Conservation (phyloP, 2,329 filamentous ascomycete genomes). For the Didymella pinodella region DNA sequence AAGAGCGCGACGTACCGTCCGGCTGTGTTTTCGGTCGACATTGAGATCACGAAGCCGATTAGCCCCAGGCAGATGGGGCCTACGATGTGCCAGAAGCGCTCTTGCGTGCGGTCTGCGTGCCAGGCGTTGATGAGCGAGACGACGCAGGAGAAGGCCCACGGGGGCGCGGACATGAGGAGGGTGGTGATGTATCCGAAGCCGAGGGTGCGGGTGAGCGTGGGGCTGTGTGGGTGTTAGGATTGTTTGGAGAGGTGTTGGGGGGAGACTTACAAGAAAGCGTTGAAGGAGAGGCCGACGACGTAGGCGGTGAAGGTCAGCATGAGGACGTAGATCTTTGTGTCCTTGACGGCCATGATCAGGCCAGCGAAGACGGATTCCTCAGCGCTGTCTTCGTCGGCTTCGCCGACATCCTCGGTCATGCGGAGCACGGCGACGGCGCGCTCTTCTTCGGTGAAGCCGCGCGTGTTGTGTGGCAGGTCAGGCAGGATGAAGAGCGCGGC, state of each 20-base stretch:
- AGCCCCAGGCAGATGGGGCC: slow-evolving; percentile 54
- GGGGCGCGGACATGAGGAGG: slow-evolving; percentile 56
- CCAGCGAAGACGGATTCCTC: slow-evolving; percentile 63
- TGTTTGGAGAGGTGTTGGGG: too few relatives aligned
- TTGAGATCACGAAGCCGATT: slow-evolving; percentile 54
- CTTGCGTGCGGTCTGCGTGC: slow-evolving; percentile 60
- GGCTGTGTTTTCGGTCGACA: slow-evolving; percentile 42
- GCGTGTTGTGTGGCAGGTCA: slow-evolving; percentile 51
- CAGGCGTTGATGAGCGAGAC: slow-evolving; percentile 60
- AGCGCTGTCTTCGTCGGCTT: slow-evolving; percentile 51
- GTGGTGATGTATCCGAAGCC: slow-evolving; percentile 51
- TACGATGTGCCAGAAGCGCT: slow-evolving; percentile 63
- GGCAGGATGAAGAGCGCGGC: slow-evolving; percentile 43
- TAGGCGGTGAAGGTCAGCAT: slow-evolving; percentile 69
- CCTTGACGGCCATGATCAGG: slow-evolving; percentile 66
- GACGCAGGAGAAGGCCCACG: slow-evolving; percentile 58
- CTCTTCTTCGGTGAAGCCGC: slow-evolving; percentile 58
- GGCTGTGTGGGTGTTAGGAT: too few relatives aligned
- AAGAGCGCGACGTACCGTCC: slow-evolving; percentile 48
- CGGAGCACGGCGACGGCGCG: slow-evolving; percentile 50
- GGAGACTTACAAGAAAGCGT: slow-evolving; percentile 39
- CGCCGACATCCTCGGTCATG: slow-evolving; percentile 61
- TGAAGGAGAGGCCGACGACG: slow-evolving; percentile 60
- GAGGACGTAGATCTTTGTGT: slow-evolving; percentile 70
- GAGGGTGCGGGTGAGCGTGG: slow-evolving; percentile 41